phyloP scores from a whole-genome alignment of 768 basidiomycete species.

The Suillus lakei region DNA sequence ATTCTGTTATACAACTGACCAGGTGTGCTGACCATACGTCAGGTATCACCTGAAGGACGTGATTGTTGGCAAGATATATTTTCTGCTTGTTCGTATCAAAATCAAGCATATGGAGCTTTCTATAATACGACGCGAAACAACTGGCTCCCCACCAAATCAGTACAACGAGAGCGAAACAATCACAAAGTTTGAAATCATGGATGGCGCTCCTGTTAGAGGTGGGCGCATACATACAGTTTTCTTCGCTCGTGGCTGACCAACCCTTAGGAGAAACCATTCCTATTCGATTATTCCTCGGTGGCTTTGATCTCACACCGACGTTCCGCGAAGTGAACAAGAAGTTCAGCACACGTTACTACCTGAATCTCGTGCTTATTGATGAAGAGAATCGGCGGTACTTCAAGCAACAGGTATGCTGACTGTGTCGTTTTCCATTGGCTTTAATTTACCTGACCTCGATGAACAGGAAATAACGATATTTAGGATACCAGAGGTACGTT shows the following conservation, averaged over 20 bases:
- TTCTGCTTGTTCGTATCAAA: conserved; percentile 97
- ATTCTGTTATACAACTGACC: conserved; percentile 7
- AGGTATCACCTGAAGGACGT: conserved; percentile 99
- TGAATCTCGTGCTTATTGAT: conserved; percentile 96
- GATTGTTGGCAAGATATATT: conserved; percentile 99
- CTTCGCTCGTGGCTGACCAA: neutral
- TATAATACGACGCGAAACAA: conserved; percentile 96
- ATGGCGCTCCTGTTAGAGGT: conserved; percentile 97
- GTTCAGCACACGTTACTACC: conserved; percentile 95
- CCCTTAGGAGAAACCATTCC: conserved; percentile 94
- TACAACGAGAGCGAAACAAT: conserved; percentile 99
- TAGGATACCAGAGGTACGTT: conserved; percentile 82
- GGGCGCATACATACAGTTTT: conserved; percentile 17
- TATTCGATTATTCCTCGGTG: conserved; percentile 95
- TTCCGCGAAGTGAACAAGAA: conserved; percentile 99
- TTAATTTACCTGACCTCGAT: neutral
- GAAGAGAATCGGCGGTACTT: conserved; percentile 98
- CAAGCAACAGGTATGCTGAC: conserved; percentile 88
- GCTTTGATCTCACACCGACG: conserved; percentile 97
- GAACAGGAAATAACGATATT: conserved; percentile 84
- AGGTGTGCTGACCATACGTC: conserved; percentile 1
- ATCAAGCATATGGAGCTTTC: conserved; percentile 99
- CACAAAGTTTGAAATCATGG: conserved; percentile 99
- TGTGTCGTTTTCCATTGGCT: conserved; percentile 14
- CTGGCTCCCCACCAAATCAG: conserved; percentile 96